Conservation (phyloP, 441 rosid species). For the Arabidopsis lyrata region DNA sequence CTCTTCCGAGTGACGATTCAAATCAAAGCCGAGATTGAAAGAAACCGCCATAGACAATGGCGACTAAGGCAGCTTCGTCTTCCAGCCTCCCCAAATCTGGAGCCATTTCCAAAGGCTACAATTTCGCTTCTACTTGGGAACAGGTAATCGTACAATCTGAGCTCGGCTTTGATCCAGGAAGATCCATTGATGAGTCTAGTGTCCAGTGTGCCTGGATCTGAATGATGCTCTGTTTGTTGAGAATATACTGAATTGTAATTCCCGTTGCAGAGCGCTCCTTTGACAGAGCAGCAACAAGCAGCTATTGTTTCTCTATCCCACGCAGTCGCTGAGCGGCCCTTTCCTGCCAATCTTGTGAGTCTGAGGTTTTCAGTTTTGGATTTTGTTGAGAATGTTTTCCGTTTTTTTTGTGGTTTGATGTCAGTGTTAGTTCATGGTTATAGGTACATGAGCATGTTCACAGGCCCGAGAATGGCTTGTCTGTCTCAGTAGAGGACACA, state of each 20-base stretch:
- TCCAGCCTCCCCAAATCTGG: constrained; percentile 71
- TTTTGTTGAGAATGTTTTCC: neutral
- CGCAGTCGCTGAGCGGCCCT: constrained; percentile 85
- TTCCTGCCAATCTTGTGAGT: constrained; percentile 76
- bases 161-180: constrained; percentile 9
- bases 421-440: constrained; percentile 37
- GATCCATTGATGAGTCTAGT: constrained; percentile 10
- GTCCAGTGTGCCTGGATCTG: neutral
- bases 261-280: constrained; percentile 72
- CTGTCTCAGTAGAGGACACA: constrained; percentile 57
- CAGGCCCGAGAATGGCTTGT: constrained; percentile 67
- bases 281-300: constrained; percentile 90
- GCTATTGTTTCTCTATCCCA: constrained; percentile 71
- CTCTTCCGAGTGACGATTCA: constrained; percentile 21
- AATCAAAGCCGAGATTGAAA: constrained; percentile 26
- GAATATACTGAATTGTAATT: constrained; percentile 18
- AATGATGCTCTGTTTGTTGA: constrained; percentile 13
- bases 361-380: neutral
- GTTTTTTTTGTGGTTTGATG: neutral
- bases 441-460: constrained; percentile 70
- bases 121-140: constrained; percentile 97
- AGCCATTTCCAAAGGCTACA: constrained; percentile 91
- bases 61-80: constrained; percentile 59
- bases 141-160: constrained; percentile 59
- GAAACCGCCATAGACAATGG: constrained; percentile 49